These are phyloP conservation scores for Cucurbita ficifolia DNA, from an alignment of 306 rosid genomes.

Conservation along the genomic window DNA sequence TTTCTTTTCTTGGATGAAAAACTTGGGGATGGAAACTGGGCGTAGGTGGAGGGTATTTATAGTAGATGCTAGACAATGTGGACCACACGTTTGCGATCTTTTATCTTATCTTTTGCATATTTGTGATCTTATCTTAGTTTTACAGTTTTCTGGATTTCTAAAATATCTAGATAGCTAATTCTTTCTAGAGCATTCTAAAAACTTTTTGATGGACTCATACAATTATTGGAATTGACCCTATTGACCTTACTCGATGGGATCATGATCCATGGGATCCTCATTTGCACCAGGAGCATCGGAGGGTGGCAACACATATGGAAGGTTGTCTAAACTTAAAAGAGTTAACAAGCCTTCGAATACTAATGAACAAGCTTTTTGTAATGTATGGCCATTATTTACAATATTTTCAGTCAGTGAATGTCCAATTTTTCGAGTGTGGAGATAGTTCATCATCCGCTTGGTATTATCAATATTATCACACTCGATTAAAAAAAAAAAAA, in stretches of 20 bases:
- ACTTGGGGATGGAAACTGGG: too few species aligned
- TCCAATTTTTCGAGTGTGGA: constrained; percentile 65
- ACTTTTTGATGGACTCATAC: too few species aligned
- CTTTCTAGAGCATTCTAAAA: too few species aligned
- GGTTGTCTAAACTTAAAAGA: constrained; percentile 43
- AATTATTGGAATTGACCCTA: too few species aligned
- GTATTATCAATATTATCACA: constrained; percentile 7
- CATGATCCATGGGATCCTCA: constrained; percentile 19
- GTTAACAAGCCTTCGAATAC: constrained; percentile 32
- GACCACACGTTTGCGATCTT: too few species aligned
- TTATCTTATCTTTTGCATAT: too few species aligned
- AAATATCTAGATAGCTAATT: too few species aligned
- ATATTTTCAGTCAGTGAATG: constrained; percentile 20
- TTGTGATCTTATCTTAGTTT: too few species aligned
- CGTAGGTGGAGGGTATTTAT: too few species aligned
- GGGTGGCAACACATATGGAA: constrained; percentile 12
- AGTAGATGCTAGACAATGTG: too few species aligned
- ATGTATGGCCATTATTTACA: constrained; percentile 1
- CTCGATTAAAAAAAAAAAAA: background rate
- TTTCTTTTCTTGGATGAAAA: too few species aligned
- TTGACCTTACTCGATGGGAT: constrained; percentile 15
- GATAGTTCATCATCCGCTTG: constrained; percentile 34
- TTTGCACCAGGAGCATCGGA: constrained; percentile 11
- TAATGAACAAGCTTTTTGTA: constrained; percentile 20
- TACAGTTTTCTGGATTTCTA: too few species aligned